phyloP scores from a whole-genome alignment of 2,329 filamentous ascomycete species.

The Tolypocladium endophyticum region DNA sequence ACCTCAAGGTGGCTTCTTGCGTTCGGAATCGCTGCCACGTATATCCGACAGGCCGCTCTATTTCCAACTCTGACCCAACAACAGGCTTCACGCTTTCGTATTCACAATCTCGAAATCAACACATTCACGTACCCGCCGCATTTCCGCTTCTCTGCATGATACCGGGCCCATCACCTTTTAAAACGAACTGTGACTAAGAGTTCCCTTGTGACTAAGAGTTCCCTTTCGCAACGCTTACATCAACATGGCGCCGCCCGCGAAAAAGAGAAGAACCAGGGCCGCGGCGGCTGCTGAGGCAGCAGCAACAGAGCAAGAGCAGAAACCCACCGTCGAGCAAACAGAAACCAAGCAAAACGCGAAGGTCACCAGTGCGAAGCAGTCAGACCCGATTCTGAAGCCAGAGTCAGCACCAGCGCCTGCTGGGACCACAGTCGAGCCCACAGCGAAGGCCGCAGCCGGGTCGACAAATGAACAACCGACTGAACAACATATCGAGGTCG shows the following conservation, averaged over 20 bases:
- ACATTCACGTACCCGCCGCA: background rate
- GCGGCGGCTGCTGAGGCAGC: slow-evolving; percentile 2
- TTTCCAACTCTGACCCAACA: background rate
- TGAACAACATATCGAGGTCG: slow-evolving; percentile 7
- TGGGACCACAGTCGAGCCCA: slow-evolving; percentile 1
- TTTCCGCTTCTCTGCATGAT: background rate
- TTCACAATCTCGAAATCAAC: background rate
- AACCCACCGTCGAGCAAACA: background rate
- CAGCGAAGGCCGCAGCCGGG: background rate
- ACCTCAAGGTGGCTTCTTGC: background rate
- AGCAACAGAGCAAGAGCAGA: background rate
- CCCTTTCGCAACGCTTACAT: too few species aligned
- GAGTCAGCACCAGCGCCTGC: slow-evolving; percentile 2
- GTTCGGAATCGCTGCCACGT: slow-evolving; percentile 5
- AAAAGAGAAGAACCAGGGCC: slow-evolving; percentile 14
- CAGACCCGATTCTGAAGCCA: slow-evolving; percentile 2
- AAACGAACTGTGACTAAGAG: background rate
- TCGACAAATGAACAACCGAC: background rate
- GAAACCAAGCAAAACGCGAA: background rate
- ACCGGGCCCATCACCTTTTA: background rate
- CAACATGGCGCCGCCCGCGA: slow-evolving; percentile 16
- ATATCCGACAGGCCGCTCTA: slow-evolving; percentile 1
- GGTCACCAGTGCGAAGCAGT: background rate
- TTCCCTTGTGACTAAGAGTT: background rate
- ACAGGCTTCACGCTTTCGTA: background rate